Evolutionary conservation across 352 stramenopile genomes (phyloP).

Genomic region (Phytophthora cryptogea): DNA sequence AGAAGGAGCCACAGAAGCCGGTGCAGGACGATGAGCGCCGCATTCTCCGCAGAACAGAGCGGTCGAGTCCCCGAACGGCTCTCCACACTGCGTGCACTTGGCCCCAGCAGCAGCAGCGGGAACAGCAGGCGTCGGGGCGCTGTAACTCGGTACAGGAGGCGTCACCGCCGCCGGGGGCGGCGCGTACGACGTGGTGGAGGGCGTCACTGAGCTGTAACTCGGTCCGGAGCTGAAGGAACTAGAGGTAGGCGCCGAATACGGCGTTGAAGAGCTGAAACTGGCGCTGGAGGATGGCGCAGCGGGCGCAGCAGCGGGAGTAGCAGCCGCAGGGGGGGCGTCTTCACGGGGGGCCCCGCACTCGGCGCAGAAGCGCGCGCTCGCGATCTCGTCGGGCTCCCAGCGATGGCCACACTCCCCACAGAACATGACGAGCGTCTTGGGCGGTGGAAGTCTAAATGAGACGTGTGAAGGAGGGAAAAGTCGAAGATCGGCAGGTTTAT

Average conservation of each 20-base stretch:
- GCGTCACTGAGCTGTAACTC: constrained; percentile 22
- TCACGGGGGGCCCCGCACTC: constrained; percentile 79
- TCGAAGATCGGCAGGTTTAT: constrained; percentile 4
- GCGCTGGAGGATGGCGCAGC: constrained; percentile 14
- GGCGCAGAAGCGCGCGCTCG: constrained; percentile 78
- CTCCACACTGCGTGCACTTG: constrained; percentile 54
- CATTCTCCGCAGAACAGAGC: constrained; percentile 81
- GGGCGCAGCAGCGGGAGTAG: constrained; percentile 7
- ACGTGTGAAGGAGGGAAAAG: constrained; percentile 10
- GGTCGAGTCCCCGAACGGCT: constrained; percentile 55
- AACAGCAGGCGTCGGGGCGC: constrained; percentile 7
- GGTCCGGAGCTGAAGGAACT: constrained; percentile 12
- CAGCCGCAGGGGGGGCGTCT: constrained; percentile 39
- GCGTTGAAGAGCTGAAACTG: constrained; percentile 16
- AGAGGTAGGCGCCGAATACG: constrained; percentile 9
- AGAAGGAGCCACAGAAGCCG: constrained; percentile 9
- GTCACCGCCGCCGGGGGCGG: constrained; percentile 12
- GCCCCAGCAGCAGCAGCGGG: neutral
- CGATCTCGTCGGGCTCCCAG: constrained; percentile 83
- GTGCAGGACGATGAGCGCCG: constrained; percentile 48
- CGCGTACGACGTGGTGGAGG: constrained; percentile 15
- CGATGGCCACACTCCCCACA: constrained; percentile 82
- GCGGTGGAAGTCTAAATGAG: constrained; percentile 31
- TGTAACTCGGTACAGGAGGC: constrained; percentile 23
- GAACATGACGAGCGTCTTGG: constrained; percentile 54